These are phyloP conservation scores for Apiotrichum montevideense DNA, from an alignment of 1,284 basidiomycete genomes.

Conservation along the genomic window DNA sequence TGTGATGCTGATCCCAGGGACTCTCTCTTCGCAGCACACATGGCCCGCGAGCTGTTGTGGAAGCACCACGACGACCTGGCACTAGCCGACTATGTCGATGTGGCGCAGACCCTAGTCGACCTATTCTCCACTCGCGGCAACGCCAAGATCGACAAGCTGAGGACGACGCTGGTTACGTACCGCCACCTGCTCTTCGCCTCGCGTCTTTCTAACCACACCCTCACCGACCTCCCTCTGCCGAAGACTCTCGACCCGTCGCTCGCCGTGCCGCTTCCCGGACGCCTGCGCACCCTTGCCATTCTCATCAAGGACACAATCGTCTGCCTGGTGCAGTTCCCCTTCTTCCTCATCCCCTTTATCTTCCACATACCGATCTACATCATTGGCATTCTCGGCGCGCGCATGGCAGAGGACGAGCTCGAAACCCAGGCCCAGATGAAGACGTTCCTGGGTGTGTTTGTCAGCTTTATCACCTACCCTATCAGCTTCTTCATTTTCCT, in stretches of 20 bases:
- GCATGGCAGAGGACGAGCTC: slow-evolving; percentile 67
- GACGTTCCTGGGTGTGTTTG: slow-evolving; percentile 71
- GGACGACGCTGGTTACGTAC: slow-evolving; percentile 70
- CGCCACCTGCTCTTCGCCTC: slow-evolving; percentile 78
- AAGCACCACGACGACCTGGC: slow-evolving; percentile 65
- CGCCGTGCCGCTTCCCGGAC: slow-evolving; percentile 66
- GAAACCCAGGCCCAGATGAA: slow-evolving; percentile 91
- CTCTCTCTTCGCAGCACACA: slow-evolving; percentile 72
- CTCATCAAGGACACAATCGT: slow-evolving; percentile 70
- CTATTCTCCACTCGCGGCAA: slow-evolving; percentile 63
- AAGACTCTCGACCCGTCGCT: slow-evolving; percentile 68
- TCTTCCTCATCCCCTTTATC: slow-evolving; percentile 76
- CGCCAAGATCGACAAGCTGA: slow-evolving; percentile 57
- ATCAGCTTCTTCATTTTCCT: slow-evolving; percentile 72
- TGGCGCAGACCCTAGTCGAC: slow-evolving; percentile 87
- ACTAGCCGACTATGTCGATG: slow-evolving; percentile 67
- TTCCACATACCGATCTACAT: slow-evolving; percentile 77
- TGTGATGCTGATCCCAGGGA: slow-evolving; percentile 53
- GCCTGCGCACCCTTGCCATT: slow-evolving; percentile 68
- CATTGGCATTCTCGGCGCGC: slow-evolving; percentile 66
- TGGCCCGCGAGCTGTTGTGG: slow-evolving; percentile 87
- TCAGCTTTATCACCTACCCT: slow-evolving; percentile 72
- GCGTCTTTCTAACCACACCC: slow-evolving; percentile 70
- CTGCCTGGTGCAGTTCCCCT: slow-evolving; percentile 66
- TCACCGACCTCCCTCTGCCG: slow-evolving; percentile 63